A percentile compares a stretch with the other conserved stretches of the same genome.
phyloP scores from a whole-genome alignment of 2,329 filamentous ascomycete species.

The Whalleya microplaca region DNA sequence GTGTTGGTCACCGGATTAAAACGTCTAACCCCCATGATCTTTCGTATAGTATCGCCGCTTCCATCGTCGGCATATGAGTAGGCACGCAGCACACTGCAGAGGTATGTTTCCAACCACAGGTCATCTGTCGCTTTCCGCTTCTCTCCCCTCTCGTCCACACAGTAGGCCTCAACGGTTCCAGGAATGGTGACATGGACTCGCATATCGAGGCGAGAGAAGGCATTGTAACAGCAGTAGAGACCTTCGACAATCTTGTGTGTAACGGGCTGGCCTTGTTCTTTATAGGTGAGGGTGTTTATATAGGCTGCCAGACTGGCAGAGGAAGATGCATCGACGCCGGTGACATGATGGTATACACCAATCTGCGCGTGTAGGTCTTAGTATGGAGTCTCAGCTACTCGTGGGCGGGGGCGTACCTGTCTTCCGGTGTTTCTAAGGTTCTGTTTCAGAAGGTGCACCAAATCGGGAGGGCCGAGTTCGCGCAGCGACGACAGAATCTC shows the following conservation, averaged over 20 bases:
- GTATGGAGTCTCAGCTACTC: slow-evolving; percentile 11
- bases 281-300: slow-evolving; percentile 96
- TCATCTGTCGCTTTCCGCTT: slow-evolving; percentile 92
- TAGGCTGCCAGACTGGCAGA: slow-evolving; percentile 96
- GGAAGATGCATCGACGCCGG: slow-evolving; percentile 94
- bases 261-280: slow-evolving; percentile 75
- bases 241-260: slow-evolving; percentile 89
- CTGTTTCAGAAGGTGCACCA: slow-evolving; percentile 91
- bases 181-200: slow-evolving; percentile 97
- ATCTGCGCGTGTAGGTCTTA: slow-evolving; percentile 55
- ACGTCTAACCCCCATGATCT: slow-evolving; percentile 93
- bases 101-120: slow-evolving; percentile 95
- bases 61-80: slow-evolving; percentile 98
- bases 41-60: slow-evolving; percentile 90
- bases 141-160: slow-evolving; percentile 94
- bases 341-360: slow-evolving; percentile 97
- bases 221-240: slow-evolving; percentile 99
- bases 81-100: slow-evolving; percentile 90
- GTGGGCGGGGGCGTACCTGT: slow-evolving; percentile 46
- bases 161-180: slow-evolving; percentile 95
- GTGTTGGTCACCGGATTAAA: slow-evolving; percentile 98
- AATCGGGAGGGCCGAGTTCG: slow-evolving; percentile 92
- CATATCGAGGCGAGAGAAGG: slow-evolving; percentile 97
- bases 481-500: slow-evolving; percentile 84
- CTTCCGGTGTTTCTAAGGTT: slow-evolving; percentile 60